Base-by-base conservation (phyloP, 306 rosid species). In the Begonia fuchsioides region DNA sequence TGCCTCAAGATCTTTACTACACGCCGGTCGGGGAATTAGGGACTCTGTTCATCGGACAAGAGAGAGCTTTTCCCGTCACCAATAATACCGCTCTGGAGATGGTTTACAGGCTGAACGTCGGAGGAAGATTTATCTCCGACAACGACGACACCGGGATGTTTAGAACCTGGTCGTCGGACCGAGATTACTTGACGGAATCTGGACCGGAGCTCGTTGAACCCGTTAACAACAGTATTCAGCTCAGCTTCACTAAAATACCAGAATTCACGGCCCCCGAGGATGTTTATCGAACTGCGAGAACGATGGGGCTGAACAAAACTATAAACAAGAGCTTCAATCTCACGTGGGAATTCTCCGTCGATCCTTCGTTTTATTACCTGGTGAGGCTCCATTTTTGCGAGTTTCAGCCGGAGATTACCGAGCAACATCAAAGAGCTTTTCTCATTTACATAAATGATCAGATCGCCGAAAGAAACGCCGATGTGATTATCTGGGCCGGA, bases 371-470 rank as follows among this genome's bases (percentile, higher is more conserved):
- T 39, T 3, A 2, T 41, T 66, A 66, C 10, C 49, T 66, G 18
- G 44, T 53, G 12, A 60, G 65, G 35, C 39, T 66, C 11, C 65
- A 66, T 11, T 66, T 66, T 17, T 66, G 71, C 16, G 60, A 66
- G 59, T 39, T 62, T 5, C 7, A 47, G 1, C 0, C 2, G 6
- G 19, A 15, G 10, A 12, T 69, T 3, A 10, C 2, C 2, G 2
- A 9, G 1, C 0, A 0, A 0, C 3, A 2, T 1, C 57, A 62
- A 0, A 9, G 53, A 1, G 13, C 1, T 0, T 85, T 80, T 48
- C 0, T 0, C 0, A 60, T 85, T 2, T 78, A 58, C 51, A 49
- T 85, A 10, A 54, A 53, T 1, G 51, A 58, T 3, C 43, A 17
- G 10, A 1, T 32, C 0, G 93, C 77, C 0, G 76, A 57, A 3